phyloP scores from a whole-genome alignment of 345 rosid genomes.

The Bretschneidera sinensis region DNA sequence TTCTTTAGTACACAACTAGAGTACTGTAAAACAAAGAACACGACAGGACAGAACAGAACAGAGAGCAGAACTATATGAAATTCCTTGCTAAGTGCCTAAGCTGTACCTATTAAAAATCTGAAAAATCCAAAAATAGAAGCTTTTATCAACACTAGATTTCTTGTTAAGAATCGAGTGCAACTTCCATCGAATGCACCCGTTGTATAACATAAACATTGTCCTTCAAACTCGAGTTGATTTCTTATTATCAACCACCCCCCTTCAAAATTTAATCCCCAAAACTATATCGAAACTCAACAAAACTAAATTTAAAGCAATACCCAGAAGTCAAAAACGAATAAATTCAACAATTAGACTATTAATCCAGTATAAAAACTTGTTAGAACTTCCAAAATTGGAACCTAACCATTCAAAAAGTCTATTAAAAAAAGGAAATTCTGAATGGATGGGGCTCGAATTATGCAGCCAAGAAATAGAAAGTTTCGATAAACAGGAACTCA shows the following conservation, averaged over 20 bases:
- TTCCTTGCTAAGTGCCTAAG: constrained; percentile 34
- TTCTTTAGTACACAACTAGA: neutral
- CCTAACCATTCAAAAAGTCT: constrained; percentile 20
- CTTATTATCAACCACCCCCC: constrained; percentile 36
- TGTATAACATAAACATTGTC: constrained; percentile 60
- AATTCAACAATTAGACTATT: constrained; percentile 4
- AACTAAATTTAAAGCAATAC: constrained; percentile 10
- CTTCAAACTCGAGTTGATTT: constrained; percentile 17
- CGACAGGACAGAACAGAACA: constrained; percentile 10
- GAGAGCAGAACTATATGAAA: neutral
- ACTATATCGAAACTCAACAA: constrained; percentile 6
- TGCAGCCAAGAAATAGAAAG: constrained; percentile 1
- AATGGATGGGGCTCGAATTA: neutral
- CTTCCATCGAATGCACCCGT: constrained; percentile 47
- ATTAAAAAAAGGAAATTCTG: constrained; percentile 1
- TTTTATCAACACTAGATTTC: constrained; percentile 47
- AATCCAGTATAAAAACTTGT: neutral
- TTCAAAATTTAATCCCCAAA: constrained; percentile 12
- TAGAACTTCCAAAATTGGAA: constrained; percentile 28
- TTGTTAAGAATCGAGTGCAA: constrained; percentile 50
- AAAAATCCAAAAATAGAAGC: constrained; percentile 77
- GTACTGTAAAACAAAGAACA: neutral
- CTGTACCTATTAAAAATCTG: constrained; percentile 56
- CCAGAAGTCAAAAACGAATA: constrained; percentile 23
- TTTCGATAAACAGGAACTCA: neutral